Evolutionary conservation across 371 early-diverging fungal genomes (phyloP).

Genomic region (Actinomucor elegans): DNA sequence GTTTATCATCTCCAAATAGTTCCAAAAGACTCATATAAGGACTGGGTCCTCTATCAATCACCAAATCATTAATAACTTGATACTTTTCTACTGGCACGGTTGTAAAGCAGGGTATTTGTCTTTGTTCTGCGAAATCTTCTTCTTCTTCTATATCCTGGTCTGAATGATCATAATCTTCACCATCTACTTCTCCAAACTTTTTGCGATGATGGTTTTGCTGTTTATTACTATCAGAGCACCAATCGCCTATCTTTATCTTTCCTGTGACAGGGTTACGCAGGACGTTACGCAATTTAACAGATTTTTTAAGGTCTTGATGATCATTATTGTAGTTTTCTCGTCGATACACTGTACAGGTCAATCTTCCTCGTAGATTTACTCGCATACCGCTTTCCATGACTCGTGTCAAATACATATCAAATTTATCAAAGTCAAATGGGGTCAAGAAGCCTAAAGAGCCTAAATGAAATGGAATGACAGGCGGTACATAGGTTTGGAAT

Average conservation of each 20-base stretch:
- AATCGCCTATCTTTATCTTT: constrained; percentile 47
- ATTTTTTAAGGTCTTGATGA: constrained; percentile 12
- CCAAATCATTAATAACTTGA: constrained; percentile 78
- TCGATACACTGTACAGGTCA: constrained; percentile 82
- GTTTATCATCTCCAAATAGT: constrained; percentile 87
- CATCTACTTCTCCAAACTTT: constrained; percentile 54
- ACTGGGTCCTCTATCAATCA: constrained; percentile 89
- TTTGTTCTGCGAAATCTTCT: constrained; percentile 20
- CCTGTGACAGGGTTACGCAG: constrained; percentile 47
- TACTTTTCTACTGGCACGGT: constrained; percentile 56
- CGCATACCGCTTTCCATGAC: constrained; percentile 74
- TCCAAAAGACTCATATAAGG: constrained; percentile 90
- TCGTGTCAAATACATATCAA: constrained; percentile 54
- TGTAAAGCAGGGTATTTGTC: constrained; percentile 48
- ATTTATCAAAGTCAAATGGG: constrained; percentile 75
- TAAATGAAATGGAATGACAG: constrained; percentile 87
- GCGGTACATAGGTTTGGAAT: constrained; percentile 90
- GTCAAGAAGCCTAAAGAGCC: constrained; percentile 93
- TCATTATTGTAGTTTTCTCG: constrained; percentile 37
- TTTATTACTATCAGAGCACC: constrained; percentile 27
- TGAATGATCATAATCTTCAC: constrained; percentile 27
- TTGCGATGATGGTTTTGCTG: constrained; percentile 3
- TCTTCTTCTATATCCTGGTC: constrained; percentile 8
- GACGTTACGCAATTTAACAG: constrained; percentile 38
- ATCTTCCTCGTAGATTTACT: constrained; percentile 86